Percentiles rank a stretch among this genome's conserved stretches.
These are phyloP conservation scores for Aspergillus ochraceus DNA, from an alignment of 2,329 filamentous ascomycete genomes.

Conservation along the genomic window DNA sequence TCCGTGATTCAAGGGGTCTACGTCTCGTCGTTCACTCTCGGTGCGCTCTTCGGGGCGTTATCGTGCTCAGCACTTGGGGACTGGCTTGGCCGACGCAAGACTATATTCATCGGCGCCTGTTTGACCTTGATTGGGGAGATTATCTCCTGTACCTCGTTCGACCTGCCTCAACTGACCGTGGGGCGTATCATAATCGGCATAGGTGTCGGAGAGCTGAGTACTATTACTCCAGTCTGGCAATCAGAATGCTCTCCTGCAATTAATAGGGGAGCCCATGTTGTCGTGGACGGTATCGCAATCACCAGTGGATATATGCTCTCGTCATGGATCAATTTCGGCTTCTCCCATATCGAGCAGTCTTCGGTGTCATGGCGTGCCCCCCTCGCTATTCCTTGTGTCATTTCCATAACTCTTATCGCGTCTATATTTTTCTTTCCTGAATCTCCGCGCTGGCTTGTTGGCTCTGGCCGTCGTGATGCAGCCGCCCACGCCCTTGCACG, in stretches of 20 bases:
- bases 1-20: slow-evolving; percentile 40
- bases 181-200: slow-evolving; percentile 47
- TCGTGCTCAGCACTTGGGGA: slow-evolving; percentile 50
- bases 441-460: slow-evolving; percentile 33
- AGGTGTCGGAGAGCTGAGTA: slow-evolving; percentile 44
- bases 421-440: slow-evolving; percentile 33
- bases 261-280: slow-evolving; percentile 19
- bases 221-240: slow-evolving; percentile 48
- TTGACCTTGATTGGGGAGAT: slow-evolving; percentile 48
- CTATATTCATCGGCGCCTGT: slow-evolving; percentile 43
- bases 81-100: slow-evolving; percentile 45
- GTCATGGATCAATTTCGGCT: slow-evolving; percentile 47
- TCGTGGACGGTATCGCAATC: slow-evolving; percentile 41
- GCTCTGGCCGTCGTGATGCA: slow-evolving; percentile 20
- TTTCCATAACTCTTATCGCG: slow-evolving; percentile 25
- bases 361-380: slow-evolving; percentile 37
- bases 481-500: slow-evolving; percentile 16
- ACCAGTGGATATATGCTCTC: slow-evolving; percentile 43
- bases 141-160: slow-evolving; percentile 46
- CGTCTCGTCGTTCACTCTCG: slow-evolving; percentile 41
- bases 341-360: slow-evolving; percentile 24
- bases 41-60: slow-evolving; percentile 48
- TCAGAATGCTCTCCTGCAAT: slow-evolving; percentile 13
- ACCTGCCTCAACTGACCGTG: slow-evolving; percentile 47
- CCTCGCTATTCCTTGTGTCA: slow-evolving; percentile 32